Conservation (phyloP, 192 early-diverging fungal species). For the Podochytrium sp. region DNA sequence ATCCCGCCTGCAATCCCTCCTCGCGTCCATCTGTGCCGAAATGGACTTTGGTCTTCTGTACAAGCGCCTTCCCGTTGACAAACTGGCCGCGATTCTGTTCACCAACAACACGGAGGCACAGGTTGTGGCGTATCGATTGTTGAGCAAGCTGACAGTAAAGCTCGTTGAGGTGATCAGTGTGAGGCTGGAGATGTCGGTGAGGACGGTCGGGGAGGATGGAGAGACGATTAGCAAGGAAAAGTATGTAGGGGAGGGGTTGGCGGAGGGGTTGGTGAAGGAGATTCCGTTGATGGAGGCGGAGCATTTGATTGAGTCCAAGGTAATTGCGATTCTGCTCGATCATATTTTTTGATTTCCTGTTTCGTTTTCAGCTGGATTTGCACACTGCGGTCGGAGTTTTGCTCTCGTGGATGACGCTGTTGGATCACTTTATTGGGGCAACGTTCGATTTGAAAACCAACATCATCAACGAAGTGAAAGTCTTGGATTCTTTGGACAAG, state of each 20-base stretch:
- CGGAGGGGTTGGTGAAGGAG: conserved; percentile 22
- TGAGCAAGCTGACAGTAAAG: conserved; percentile 37
- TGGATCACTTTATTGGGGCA: conserved; percentile 78
- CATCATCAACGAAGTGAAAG: conserved; percentile 27
- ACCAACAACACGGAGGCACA: conserved; percentile 41
- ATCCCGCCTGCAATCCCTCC: conserved; percentile 12
- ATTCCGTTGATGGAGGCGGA: conserved; percentile 14
- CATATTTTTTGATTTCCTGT: background rate
- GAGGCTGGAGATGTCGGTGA: conserved; percentile 40
- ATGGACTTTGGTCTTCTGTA: conserved; percentile 31
- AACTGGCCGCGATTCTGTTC: conserved; percentile 37
- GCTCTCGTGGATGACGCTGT: conserved; percentile 72
- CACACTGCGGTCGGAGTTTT: conserved; percentile 67
- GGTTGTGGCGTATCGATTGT: conserved; percentile 33
- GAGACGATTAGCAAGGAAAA: background rate
- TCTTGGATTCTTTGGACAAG: conserved; percentile 49
- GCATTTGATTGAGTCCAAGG: conserved; percentile 10
- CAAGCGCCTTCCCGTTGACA: conserved; percentile 12
- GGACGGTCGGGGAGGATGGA: background rate
- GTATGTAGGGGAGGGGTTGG: background rate
- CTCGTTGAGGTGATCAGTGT: conserved; percentile 42
- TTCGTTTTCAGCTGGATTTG: conserved; percentile 25
- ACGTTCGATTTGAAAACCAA: conserved; percentile 63
- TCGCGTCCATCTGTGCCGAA: conserved; percentile 27
- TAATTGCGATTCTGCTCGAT: conserved; percentile 2